Evolutionary conservation across 2,329 filamentous ascomycete genomes (phyloP).

Genomic region (Volutella citrinella): DNA sequence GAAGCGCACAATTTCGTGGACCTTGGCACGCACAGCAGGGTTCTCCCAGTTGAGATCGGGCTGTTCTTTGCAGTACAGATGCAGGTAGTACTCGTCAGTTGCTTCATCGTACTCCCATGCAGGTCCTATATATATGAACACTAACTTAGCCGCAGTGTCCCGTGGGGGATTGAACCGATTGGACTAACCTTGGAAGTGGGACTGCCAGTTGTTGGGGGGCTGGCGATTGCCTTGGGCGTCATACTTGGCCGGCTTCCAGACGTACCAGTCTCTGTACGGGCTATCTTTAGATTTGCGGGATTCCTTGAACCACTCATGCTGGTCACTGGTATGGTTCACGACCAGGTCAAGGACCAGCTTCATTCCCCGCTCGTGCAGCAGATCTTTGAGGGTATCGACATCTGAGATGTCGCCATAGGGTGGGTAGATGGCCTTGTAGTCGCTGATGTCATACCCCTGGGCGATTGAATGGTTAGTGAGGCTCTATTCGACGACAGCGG

Average conservation of each 20-base stretch:
- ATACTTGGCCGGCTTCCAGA: slow-evolving; percentile 60
- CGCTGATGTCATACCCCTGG: slow-evolving; percentile 65
- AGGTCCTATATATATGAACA: too few species aligned
- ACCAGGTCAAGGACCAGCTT: slow-evolving; percentile 71
- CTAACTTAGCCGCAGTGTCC: too few species aligned
- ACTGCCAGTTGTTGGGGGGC: slow-evolving; percentile 59
- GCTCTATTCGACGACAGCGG: too few species aligned
- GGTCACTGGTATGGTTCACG: slow-evolving; percentile 64
- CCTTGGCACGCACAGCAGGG: slow-evolving; percentile 58
- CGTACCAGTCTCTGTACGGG: slow-evolving; percentile 59
- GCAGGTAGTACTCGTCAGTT: slow-evolving; percentile 57
- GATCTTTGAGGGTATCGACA: slow-evolving; percentile 60
- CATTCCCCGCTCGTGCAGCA: slow-evolving; percentile 61
- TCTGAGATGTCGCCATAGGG: slow-evolving; percentile 67
- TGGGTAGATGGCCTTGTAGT: slow-evolving; percentile 65
- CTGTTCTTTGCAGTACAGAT: slow-evolving; percentile 67
- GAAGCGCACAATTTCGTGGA: slow-evolving; percentile 68
- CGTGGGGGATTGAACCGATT: too few species aligned
- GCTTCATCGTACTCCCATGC: slow-evolving; percentile 49
- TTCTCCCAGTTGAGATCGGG: slow-evolving; percentile 81
- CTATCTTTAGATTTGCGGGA: slow-evolving; percentile 51
- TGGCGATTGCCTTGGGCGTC: slow-evolving; percentile 54
- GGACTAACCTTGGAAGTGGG: slow-evolving; percentile 38
- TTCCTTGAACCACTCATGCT: slow-evolving; percentile 58
- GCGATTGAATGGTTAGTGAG: too few species aligned